Evolutionary conservation across 1,139 yeast species (phyloP).

Genomic region (Debaryomycetaceae sp.): DNA sequence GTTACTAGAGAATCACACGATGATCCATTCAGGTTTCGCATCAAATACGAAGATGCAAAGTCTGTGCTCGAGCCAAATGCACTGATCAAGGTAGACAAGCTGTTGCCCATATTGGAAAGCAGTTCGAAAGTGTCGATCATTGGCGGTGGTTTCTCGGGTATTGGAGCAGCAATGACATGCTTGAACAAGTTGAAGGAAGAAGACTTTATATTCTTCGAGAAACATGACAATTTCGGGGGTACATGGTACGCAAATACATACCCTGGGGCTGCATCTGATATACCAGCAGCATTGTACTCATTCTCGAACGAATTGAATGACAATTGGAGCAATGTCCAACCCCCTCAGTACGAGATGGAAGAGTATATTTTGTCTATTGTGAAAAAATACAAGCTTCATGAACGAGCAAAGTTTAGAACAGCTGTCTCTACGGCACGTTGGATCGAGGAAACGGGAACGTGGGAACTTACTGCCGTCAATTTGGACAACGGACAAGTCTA

Average conservation of each 20-base stretch:
- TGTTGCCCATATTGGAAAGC: slow-evolving; percentile 20
- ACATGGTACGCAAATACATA: slow-evolving; percentile 54
- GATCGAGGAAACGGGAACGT: slow-evolving; percentile 28
- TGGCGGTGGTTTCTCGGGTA: slow-evolving; percentile 51
- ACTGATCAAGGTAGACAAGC: slow-evolving; percentile 10
- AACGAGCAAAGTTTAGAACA: slow-evolving; percentile 28
- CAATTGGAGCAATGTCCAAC: slow-evolving; percentile 44
- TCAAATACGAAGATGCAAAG: slow-evolving; percentile 25
- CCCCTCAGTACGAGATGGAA: slow-evolving; percentile 48
- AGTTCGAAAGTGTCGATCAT: slow-evolving; percentile 34
- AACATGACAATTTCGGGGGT: slow-evolving; percentile 47
- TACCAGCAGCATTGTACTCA: slow-evolving; percentile 50
- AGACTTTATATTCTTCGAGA: slow-evolving; percentile 42
- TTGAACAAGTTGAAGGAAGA: slow-evolving; percentile 26
- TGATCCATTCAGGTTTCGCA: slow-evolving; percentile 31
- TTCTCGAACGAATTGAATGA: slow-evolving; percentile 37
- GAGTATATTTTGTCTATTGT: slow-evolving; percentile 42
- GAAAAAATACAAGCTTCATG: slow-evolving; percentile 28
- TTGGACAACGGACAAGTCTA: slow-evolving; percentile 30
- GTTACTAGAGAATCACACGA: slow-evolving; percentile 29
- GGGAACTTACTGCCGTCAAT: slow-evolving; percentile 35
- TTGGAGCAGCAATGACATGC: slow-evolving; percentile 30
- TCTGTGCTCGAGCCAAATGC: slow-evolving; percentile 24
- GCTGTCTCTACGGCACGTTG: slow-evolving; percentile 26
- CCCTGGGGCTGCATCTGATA: slow-evolving; percentile 53